Evolutionary conservation across 495 filamentous ascomycete genomes (phyloP).

Genomic region (Clohesyomyces aquaticus): DNA sequence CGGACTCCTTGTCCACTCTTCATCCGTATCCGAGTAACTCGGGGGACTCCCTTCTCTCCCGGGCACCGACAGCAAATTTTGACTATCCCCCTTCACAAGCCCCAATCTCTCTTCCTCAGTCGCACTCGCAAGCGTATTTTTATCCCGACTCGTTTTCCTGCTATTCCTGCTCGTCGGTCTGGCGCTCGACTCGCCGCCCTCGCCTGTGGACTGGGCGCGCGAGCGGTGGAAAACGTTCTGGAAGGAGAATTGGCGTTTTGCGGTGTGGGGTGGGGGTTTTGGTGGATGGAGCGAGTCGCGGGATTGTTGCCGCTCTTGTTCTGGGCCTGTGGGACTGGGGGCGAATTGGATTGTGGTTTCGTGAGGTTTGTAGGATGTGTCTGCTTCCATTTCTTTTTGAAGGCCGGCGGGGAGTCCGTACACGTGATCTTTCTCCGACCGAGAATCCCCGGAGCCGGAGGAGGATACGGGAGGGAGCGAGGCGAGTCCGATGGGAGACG

Average conservation of each 20-base stretch:
- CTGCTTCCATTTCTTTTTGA: conserved; percentile 36
- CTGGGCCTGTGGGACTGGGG: conserved; percentile 34
- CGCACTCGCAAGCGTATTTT: conserved; percentile 60
- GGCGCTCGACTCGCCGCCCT: conserved; percentile 18
- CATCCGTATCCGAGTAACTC: conserved; percentile 33
- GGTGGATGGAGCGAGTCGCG: conserved; percentile 50
- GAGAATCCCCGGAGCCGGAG: conserved; percentile 14
- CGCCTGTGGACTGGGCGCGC: conserved; percentile 29
- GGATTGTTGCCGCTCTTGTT: conserved; percentile 41
- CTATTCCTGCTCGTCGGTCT: conserved; percentile 48
- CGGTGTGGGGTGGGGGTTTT: conserved; percentile 52
- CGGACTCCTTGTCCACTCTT: too few species aligned
- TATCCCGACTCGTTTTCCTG: conserved; percentile 51
- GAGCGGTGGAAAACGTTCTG: conserved; percentile 69
- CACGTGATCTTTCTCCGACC: conserved; percentile 39
- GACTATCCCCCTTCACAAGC: conserved; percentile 77
- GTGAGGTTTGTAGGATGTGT: conserved; percentile 58
- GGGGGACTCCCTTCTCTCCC: conserved; percentile 23
- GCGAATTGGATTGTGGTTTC: conserved; percentile 54
- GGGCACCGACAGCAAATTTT: conserved; percentile 43
- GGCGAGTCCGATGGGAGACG: conserved; percentile 16
- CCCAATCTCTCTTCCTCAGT: conserved; percentile 92
- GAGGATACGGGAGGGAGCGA: conserved; percentile 13
- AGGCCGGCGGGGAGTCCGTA: background rate
- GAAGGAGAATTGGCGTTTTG: conserved; percentile 84